These are phyloP conservation scores for Chloranthus sessilifolius DNA, from an alignment of 164 flowering plant genomes.

Conservation along the genomic window DNA sequence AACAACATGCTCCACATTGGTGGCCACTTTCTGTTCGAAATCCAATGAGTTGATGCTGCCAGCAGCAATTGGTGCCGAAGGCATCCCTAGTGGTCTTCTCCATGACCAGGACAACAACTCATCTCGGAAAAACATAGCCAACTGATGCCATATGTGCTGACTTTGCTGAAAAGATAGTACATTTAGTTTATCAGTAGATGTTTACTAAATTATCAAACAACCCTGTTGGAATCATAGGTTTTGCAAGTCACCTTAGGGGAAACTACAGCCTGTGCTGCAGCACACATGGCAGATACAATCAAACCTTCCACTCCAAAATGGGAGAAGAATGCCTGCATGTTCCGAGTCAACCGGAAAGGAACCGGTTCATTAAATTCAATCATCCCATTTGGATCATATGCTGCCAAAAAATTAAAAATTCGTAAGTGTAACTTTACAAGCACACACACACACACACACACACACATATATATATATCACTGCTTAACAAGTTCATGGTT, in stretches of 20 bases:
- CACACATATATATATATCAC: too few species aligned
- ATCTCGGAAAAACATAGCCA: slow-evolving; percentile 99
- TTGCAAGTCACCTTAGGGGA: slow-evolving; percentile 76
- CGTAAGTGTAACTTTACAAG: background rate
- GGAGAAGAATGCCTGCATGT: slow-evolving; percentile 92
- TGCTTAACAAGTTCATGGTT: too few species aligned
- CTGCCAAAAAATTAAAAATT: slow-evolving; percentile 13
- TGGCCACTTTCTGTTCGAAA: slow-evolving; percentile 73
- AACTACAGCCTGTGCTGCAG: slow-evolving; percentile 93
- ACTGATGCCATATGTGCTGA: slow-evolving; percentile 90
- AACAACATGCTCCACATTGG: slow-evolving; percentile 82
- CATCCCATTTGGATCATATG: slow-evolving; percentile 95
- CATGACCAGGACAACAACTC: slow-evolving; percentile 97
- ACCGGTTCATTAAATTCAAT: slow-evolving; percentile 94
- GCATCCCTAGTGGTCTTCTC: slow-evolving; percentile 77
- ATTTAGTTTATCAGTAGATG: too few species aligned
- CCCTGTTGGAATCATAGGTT: too few species aligned
- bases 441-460: background rate
- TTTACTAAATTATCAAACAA: too few species aligned
- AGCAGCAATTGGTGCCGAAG: slow-evolving; percentile 54
- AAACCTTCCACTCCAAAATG: slow-evolving; percentile 97
- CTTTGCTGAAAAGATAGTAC: slow-evolving; percentile 61
- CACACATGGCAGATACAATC: slow-evolving; percentile 90
- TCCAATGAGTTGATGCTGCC: slow-evolving; percentile 57
- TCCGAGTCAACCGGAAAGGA: slow-evolving; percentile 94